A percentile compares a stretch with the other conserved stretches of the same genome.
These are phyloP conservation scores for Fusarium nurragi DNA, from an alignment of 2,329 filamentous ascomycete species.

Conservation along the genomic window DNA sequence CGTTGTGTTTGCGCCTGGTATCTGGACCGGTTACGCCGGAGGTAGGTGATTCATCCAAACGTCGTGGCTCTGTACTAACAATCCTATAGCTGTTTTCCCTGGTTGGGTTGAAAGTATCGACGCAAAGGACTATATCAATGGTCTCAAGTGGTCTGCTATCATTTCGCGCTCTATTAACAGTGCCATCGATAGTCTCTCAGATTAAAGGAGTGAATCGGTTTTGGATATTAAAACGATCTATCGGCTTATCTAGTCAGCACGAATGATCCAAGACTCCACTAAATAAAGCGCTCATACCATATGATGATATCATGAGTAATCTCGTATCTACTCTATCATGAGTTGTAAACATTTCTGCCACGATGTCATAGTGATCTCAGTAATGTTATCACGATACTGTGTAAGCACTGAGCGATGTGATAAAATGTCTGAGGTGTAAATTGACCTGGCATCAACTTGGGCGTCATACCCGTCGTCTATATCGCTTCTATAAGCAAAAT, in stretches of 20 bases:
- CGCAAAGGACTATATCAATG: conserved; percentile 65
- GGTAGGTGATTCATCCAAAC: conserved; percentile 55
- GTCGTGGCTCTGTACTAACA: background rate
- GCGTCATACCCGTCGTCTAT: conserved; percentile 34
- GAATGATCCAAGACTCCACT: background rate
- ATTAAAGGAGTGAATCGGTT: background rate
- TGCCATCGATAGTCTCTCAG: conserved; percentile 54
- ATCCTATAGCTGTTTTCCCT: conserved; percentile 64
- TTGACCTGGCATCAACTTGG: conserved; percentile 37
- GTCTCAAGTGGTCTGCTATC: conserved; percentile 67
- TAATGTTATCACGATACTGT: too few relatives aligned
- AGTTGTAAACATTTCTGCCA: background rate
- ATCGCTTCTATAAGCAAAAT: conserved; percentile 43
- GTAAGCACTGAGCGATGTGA: too few relatives aligned
- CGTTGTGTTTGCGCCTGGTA: conserved; percentile 88
- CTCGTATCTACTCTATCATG: background rate
- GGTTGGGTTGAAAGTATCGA: conserved; percentile 71
- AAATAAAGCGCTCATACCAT: background rate
- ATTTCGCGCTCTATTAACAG: conserved; percentile 62
- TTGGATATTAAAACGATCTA: background rate
- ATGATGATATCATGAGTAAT: background rate
- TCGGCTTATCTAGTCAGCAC: background rate
- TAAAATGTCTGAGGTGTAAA: background rate
- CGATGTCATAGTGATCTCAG: background rate
- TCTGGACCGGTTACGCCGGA: conserved; percentile 92